Percentiles rank a stretch among this genome's conserved stretches.
Evolutionary conservation across 2,329 filamentous ascomycete genomes (phyloP).

Genomic region (Verticillium dahliae): DNA sequence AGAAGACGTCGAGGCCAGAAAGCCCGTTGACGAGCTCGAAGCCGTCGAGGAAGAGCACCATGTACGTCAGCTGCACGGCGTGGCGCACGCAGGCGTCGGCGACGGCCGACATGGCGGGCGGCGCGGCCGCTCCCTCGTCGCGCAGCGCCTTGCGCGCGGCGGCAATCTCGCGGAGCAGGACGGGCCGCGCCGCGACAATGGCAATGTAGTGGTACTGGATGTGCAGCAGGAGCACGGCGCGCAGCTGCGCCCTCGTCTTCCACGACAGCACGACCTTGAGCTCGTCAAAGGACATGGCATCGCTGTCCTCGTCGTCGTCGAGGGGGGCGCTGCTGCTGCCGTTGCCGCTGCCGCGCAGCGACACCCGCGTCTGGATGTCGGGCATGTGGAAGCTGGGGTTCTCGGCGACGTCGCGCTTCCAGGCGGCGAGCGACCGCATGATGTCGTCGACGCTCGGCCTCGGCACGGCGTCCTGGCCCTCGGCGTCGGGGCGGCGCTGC

Average conservation of each 20-base stretch:
- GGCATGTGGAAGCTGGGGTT: constrained; percentile 15
- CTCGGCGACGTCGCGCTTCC: constrained; percentile 15
- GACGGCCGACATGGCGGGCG: constrained; percentile 4
- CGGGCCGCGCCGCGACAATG: constrained; percentile 22
- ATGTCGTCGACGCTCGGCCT: constrained; percentile 11
- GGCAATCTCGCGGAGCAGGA: constrained; percentile 18
- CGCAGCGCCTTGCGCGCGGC: not conserved
- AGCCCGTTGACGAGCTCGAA: constrained; percentile 25
- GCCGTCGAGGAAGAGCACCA: constrained; percentile 22
- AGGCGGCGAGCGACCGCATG: constrained; percentile 15
- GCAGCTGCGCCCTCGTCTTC: constrained; percentile 19
- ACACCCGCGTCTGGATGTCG: constrained; percentile 7
- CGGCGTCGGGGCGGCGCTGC: constrained; percentile 1
- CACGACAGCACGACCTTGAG: constrained; percentile 17
- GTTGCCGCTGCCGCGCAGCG: not conserved
- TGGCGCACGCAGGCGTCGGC: constrained; percentile 19
- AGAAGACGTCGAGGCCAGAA: constrained; percentile 27
- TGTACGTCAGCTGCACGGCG: constrained; percentile 22
- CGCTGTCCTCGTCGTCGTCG: not conserved
- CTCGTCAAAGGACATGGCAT: constrained; percentile 17
- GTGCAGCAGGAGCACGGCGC: constrained; percentile 21
- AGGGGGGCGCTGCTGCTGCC: no score
- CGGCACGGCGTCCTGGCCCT: not conserved
- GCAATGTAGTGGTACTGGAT: constrained; percentile 24
- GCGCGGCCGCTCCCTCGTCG: not conserved